A percentile compares a stretch with the other conserved stretches of the same genome.
phyloP scores from a whole-genome alignment of 805 yeast genomes.

The Limtongia smithiae region DNA sequence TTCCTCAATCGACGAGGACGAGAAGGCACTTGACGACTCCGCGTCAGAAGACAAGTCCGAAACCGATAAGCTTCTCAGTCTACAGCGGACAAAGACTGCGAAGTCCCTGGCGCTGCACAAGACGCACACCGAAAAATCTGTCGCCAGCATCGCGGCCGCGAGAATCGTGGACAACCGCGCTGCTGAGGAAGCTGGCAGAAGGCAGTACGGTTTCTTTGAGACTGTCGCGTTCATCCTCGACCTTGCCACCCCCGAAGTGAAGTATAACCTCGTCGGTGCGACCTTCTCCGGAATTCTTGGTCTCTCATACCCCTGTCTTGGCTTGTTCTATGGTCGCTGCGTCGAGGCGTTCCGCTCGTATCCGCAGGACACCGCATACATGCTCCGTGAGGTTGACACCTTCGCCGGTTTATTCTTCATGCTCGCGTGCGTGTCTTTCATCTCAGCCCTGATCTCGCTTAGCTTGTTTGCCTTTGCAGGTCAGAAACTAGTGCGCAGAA shows the following conservation, averaged over 20 bases:
- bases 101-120: conserved; percentile 9
- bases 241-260: conserved; percentile 16
- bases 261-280: conserved; percentile 21
- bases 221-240: conserved; percentile 18
- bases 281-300: conserved; percentile 24
- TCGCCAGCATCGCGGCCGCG: conserved; percentile 9
- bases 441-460: conserved; percentile 20
- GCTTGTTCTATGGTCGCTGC: conserved; percentile 28
- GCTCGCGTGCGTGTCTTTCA: conserved; percentile 18
- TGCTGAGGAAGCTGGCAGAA: conserved; percentile 1
- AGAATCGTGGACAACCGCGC: conserved; percentile 1
- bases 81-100: neutral
- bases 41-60: no score
- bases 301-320: conserved; percentile 25
- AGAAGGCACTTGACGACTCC: conserved; percentile 1
- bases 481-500: conserved; percentile 30
- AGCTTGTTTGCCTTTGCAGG: conserved; percentile 27
- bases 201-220: conserved; percentile 12
- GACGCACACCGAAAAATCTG: conserved; percentile 15
- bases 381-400: conserved; percentile 21
- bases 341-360: conserved; percentile 24
- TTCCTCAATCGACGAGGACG: conserved; percentile 8
- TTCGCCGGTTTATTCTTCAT: conserved; percentile 29
- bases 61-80: neutral
- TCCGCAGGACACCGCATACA: conserved; percentile 23